Evolutionary conservation across 768 basidiomycete species (phyloP).

Genomic region (Lactarius indigo): DNA sequence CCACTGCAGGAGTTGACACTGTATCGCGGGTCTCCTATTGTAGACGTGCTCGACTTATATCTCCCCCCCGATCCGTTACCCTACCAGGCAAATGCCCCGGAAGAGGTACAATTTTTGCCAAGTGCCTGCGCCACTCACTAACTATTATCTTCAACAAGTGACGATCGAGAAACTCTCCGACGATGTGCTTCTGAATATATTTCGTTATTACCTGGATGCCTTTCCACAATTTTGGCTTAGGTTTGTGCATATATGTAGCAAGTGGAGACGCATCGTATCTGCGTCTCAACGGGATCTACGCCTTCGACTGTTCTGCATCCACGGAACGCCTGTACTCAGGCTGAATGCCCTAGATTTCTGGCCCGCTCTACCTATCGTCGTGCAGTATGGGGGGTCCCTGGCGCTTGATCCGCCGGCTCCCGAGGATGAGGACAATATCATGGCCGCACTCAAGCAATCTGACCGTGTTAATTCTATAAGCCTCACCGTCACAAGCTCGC

Average conservation of each 20-base stretch:
- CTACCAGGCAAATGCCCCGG: neutral
- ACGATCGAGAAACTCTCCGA: neutral
- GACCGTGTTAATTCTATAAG: neutral
- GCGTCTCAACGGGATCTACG: neutral
- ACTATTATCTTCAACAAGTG: too few relatives aligned
- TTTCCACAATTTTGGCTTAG: neutral
- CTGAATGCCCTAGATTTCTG: neutral
- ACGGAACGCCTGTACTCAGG: neutral
- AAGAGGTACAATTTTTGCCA: too few relatives aligned
- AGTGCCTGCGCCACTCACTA: too few relatives aligned
- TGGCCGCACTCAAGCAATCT: too few relatives aligned
- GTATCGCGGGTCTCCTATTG: too few relatives aligned
- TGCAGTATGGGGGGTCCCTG: neutral
- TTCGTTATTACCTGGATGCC: neutral
- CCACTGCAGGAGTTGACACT: too few relatives aligned
- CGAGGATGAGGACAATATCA: too few relatives aligned
- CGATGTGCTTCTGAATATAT: neutral
- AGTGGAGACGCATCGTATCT: neutral
- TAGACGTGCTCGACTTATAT: neutral
- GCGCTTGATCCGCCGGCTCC: neutral
- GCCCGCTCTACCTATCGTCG: neutral
- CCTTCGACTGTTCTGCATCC: neutral
- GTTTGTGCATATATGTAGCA: neutral
- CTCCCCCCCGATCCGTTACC: neutral
- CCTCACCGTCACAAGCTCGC: neutral